A percentile compares a stretch with the other conserved stretches of the same genome.
Evolutionary conservation across 257 asterid genomes (phyloP).

Genomic region (Nicotiana paniculata): DNA sequence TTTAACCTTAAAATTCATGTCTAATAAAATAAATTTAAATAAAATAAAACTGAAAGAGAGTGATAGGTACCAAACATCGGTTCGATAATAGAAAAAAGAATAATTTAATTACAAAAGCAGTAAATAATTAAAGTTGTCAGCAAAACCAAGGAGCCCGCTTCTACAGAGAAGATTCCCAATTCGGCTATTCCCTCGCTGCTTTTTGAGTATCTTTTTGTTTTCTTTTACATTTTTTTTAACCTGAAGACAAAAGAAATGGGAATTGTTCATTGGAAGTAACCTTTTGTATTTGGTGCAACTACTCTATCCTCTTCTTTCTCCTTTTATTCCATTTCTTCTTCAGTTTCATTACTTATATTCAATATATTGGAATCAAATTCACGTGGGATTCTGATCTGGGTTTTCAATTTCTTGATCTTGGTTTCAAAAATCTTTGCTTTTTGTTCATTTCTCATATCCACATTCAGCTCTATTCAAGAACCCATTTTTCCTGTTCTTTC

Average conservation of each 20-base stretch:
- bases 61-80: no score
- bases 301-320: neutral
- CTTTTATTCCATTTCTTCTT: neutral
- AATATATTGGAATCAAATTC: neutral
- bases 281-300: neutral
- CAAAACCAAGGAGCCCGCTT: neutral
- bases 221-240: neutral
- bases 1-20: no score
- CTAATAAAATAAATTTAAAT: no score
- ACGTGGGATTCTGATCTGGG: neutral
- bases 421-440: neutral
- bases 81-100: no score
- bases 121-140: neutral
- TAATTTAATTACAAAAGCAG: no score
- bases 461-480: neutral
- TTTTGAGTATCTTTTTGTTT: neutral
- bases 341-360: neutral
- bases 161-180: neutral
- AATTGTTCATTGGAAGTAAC: neutral
- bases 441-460: neutral
- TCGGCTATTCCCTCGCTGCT: neutral
- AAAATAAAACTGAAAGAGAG: no score
- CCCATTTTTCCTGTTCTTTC: neutral
- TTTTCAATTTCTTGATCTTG: neutral
- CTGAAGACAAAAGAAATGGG: neutral